Base-by-base conservation (phyloP, 129 eudicot species). In the Helianthus tuberosus region DNA sequence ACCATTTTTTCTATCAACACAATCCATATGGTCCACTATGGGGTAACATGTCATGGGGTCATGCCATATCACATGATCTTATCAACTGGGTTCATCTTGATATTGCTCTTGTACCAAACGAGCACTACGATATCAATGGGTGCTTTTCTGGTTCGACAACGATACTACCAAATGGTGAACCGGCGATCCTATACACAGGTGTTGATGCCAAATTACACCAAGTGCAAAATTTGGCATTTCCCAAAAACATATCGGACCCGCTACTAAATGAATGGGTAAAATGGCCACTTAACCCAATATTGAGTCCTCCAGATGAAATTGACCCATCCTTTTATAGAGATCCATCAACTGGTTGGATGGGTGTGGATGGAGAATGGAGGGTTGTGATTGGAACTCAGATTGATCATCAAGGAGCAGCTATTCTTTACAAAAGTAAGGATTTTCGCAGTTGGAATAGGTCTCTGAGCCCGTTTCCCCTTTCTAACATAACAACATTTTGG, bases 1-100 rank as follows among this genome's bases (percentile, higher is more conserved):
- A 90, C 67, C 96, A 90, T 75, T 64, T 90, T 3, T 90, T 90
- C 73, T 90, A 87, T 65, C 96, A 90, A 79, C 84, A 87, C 80
- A 87, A 90, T 64, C 96, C 96, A 1, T 15, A 62, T 15, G 96
- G 83, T 54, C 86, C 93, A 36, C 44, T 78, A 0, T 81, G 82
- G 86, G 91, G 91, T 20, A 84, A 83, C 72, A 87, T 83, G 29
- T 59, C 75, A 79, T 90, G 96, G 96, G 93, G 73, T 12, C 96
- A 90, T 75, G 80, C 96, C 11, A 55, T 77, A 25, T 90, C 96
- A 47, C 72, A 65, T 32, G 96, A 90, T 75, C 87, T 87, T 9
- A 54, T 90, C 29, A 83, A 85, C 81, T 90, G 96, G 96, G 17
- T 64, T 15, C 82, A 72, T 25, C 84, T 64, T 13, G 74, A 77